Conservation (phyloP, 2,329 filamentous ascomycete genomes). For the Beauveria scarabaeidicola region DNA sequence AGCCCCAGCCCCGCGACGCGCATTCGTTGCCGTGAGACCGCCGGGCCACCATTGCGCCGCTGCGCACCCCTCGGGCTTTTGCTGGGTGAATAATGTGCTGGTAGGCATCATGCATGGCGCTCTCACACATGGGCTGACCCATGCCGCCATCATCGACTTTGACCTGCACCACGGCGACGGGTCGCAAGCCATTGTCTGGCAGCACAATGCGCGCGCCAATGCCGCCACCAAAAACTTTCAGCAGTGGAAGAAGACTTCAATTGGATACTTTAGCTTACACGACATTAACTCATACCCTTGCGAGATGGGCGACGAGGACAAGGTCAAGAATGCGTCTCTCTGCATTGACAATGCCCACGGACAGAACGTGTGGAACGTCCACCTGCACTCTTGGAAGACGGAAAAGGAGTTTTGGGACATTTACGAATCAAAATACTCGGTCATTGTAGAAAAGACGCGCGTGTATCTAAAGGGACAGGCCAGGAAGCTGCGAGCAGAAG, state of each 20-base stretch:
- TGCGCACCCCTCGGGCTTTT: constrained; percentile 86
- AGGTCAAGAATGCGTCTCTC: constrained; percentile 86
- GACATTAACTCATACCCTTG: constrained; percentile 99
- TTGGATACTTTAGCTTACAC: constrained; percentile 94
- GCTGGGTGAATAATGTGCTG: constrained; percentile 98
- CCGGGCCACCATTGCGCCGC: constrained; percentile 94
- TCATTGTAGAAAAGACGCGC: constrained; percentile 74
- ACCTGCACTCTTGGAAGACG: constrained; percentile 79
- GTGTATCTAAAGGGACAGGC: constrained; percentile 68
- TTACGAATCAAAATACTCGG: constrained; percentile 69
- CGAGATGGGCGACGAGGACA: constrained; percentile 85
- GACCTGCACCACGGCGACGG: constrained; percentile 90
- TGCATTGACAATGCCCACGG: constrained; percentile 92
- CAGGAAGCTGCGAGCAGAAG: constrained; percentile 49
- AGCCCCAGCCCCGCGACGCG: constrained; percentile 52
- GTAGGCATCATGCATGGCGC: constrained; percentile 90
- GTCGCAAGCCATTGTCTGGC: constrained; percentile 91
- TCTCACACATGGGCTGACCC: constrained; percentile 75
- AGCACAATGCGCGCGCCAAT: constrained; percentile 65
- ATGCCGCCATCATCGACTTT: constrained; percentile 89
- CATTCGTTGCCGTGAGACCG: constrained; percentile 87
- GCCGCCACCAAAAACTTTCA: constrained; percentile 60
- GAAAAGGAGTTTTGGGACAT: constrained; percentile 80
- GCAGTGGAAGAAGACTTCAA: constrained; percentile 71
- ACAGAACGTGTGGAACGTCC: constrained; percentile 93